These are phyloP conservation scores for Pestalotiopsis fici DNA, from an alignment of 2,329 filamentous ascomycete species.

Conservation along the genomic window DNA sequence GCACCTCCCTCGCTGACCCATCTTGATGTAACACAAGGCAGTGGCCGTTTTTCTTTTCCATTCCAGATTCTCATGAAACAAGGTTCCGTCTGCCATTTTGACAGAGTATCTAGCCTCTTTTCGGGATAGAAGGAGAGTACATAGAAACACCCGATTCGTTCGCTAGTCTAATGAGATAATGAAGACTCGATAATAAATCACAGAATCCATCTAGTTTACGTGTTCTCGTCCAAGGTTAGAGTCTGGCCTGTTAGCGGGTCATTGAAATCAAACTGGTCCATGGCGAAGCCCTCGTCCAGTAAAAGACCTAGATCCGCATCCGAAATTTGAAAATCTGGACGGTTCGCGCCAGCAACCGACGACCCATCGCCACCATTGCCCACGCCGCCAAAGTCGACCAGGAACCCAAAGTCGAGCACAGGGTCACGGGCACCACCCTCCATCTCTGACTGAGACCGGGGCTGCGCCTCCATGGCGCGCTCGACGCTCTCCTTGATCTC, in stretches of 20 bases:
- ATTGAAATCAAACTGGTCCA: constrained; percentile 6
- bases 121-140: background rate
- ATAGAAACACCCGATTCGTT: background rate
- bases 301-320: constrained; percentile 11
- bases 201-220: background rate
- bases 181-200: background rate
- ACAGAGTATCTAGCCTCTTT: too few relatives aligned
- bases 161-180: background rate
- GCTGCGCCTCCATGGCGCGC: constrained; percentile 14
- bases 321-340: constrained; percentile 7
- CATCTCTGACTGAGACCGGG: constrained; percentile 5
- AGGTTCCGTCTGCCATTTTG: too few relatives aligned
- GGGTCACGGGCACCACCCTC: constrained; percentile 14
- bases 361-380: background rate
- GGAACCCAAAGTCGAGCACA: constrained; percentile 24
- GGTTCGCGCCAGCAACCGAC: background rate
- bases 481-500: constrained; percentile 39
- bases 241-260: background rate
- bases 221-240: background rate
- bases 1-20: too few relatives aligned
- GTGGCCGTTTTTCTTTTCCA: too few relatives aligned
- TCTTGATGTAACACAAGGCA: too few relatives aligned
- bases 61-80: too few relatives aligned
- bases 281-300: constrained; percentile 9
- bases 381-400: constrained; percentile 11